A percentile compares a stretch with the other conserved stretches of the same genome.
Conservation (phyloP, 495 filamentous ascomycete genomes). For the Penicillium riverlandense region DNA sequence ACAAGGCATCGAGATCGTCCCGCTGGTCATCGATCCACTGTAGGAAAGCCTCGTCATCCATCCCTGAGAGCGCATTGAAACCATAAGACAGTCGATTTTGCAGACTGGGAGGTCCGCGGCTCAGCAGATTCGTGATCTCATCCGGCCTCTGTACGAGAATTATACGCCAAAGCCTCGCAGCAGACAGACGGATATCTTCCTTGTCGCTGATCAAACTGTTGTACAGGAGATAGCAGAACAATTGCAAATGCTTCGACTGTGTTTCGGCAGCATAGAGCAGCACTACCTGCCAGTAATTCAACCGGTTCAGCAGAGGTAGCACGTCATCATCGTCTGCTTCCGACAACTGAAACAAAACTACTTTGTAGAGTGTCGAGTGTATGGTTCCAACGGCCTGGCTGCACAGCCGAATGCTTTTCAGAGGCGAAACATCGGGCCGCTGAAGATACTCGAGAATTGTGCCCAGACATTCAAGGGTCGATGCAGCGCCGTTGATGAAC, state of each 20-base stretch:
- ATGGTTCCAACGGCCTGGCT: conserved; percentile 70
- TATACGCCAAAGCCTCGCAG: conserved; percentile 81
- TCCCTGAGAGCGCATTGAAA: conserved; percentile 74
- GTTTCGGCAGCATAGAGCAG: conserved; percentile 68
- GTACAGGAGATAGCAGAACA: conserved; percentile 89
- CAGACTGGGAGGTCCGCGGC: conserved; percentile 58
- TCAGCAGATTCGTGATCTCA: conserved; percentile 67
- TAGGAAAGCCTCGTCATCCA: conserved; percentile 82
- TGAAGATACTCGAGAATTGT: conserved; percentile 81
- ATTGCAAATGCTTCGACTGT: conserved; percentile 67
- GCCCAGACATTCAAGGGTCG: conserved; percentile 81
- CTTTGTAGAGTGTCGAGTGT: conserved; percentile 62
- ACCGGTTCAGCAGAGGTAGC: conserved; percentile 64
- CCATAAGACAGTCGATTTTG: conserved; percentile 65
- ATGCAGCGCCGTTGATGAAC: conserved; percentile 75
- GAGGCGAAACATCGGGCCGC: conserved; percentile 66
- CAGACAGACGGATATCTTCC: conserved; percentile 60
- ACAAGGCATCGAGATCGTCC: conserved; percentile 71
- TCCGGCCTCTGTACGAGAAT: conserved; percentile 87
- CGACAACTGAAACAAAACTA: conserved; percentile 73
- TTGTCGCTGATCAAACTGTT: conserved; percentile 64
- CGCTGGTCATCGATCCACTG: conserved; percentile 80
- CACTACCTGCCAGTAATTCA: conserved; percentile 93
- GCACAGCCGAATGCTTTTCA: conserved; percentile 86
- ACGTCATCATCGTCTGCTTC: conserved; percentile 68